A percentile compares a stretch with the other conserved stretches of the same genome.
These are phyloP conservation scores for Cystobasidium sp. DNA, from an alignment of 1,284 basidiomycete genomes.

Conservation along the genomic window DNA sequence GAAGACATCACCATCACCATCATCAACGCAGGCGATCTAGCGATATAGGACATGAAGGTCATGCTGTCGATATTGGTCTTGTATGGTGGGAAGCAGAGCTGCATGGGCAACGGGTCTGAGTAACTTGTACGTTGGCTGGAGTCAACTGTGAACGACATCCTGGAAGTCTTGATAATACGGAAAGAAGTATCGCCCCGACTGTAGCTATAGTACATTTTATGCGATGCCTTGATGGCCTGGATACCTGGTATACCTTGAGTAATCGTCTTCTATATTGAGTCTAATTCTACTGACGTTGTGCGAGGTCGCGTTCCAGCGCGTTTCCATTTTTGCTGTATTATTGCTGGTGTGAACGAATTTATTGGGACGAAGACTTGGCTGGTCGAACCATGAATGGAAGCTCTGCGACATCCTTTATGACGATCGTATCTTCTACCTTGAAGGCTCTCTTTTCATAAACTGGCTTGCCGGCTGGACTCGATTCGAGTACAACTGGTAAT, in stretches of 20 bases:
- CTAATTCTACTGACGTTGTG: no score
- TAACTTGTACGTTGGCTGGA: no score
- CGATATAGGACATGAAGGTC: not conserved
- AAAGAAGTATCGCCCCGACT: no score
- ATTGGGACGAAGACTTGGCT: not conserved
- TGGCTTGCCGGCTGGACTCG: conserved; percentile 19
- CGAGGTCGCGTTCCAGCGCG: no score
- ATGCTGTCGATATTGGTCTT: conserved; percentile 29
- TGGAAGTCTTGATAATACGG: no score
- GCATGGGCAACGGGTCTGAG: conserved; percentile 20
- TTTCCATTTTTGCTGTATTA: no score
- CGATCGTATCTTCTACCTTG: not conserved
- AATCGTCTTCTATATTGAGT: no score
- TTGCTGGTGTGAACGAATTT: no score
- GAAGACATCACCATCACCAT: conserved; percentile 24
- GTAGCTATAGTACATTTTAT: no score
- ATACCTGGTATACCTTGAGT: no score
- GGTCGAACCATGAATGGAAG: conserved; percentile 32
- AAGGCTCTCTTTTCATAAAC: conserved; percentile 31
- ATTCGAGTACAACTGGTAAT: conserved; percentile 28
- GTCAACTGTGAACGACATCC: no score
- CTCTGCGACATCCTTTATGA: conserved; percentile 1
- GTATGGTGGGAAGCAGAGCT: conserved; percentile 37
- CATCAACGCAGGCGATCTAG: not conserved
- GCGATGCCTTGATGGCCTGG: no score